A percentile compares a stretch with the other conserved stretches of the same genome.
Evolutionary conservation across 1,284 basidiomycete genomes (phyloP).

Genomic region (Phaffia rhodozyma): DNA sequence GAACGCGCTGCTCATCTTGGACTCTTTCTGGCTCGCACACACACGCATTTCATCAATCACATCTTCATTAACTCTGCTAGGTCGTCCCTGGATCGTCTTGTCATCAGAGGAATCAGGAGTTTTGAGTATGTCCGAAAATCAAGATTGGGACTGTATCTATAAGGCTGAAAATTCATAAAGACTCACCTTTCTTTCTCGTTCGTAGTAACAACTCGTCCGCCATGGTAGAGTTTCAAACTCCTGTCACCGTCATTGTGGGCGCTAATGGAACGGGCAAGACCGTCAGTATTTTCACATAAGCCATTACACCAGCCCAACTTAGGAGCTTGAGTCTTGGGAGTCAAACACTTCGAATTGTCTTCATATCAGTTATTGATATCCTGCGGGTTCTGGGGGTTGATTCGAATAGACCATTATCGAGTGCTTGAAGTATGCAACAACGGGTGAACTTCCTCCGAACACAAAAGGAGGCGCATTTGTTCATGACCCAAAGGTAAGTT

Average conservation of each 20-base stretch:
- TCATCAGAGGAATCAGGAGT: constrained; percentile 57
- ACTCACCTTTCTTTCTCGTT: neutral
- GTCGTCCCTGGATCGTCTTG: constrained; percentile 78
- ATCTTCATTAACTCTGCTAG: constrained; percentile 37
- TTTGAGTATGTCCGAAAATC: constrained; percentile 47
- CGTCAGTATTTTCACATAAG: constrained; percentile 30
- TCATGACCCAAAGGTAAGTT: constrained; percentile 72
- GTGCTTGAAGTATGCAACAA: constrained; percentile 97
- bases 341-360: neutral
- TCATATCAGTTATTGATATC: neutral
- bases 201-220: constrained; percentile 69
- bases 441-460: constrained; percentile 94
- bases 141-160: no score
- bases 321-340: neutral
- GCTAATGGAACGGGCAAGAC: constrained; percentile 99
- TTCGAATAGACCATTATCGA: constrained; percentile 76
- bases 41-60: no score
- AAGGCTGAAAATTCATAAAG: neutral
- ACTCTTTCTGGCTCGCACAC: no score
- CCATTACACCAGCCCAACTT: neutral
- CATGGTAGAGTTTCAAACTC: constrained; percentile 93
- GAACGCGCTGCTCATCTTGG: no score
- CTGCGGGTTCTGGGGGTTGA: neutral
- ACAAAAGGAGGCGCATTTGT: constrained; percentile 96
- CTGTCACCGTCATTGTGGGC: constrained; percentile 96